phyloP scores from a whole-genome alignment of 179 eudicot species.

The Sideroxylon spinosum region DNA sequence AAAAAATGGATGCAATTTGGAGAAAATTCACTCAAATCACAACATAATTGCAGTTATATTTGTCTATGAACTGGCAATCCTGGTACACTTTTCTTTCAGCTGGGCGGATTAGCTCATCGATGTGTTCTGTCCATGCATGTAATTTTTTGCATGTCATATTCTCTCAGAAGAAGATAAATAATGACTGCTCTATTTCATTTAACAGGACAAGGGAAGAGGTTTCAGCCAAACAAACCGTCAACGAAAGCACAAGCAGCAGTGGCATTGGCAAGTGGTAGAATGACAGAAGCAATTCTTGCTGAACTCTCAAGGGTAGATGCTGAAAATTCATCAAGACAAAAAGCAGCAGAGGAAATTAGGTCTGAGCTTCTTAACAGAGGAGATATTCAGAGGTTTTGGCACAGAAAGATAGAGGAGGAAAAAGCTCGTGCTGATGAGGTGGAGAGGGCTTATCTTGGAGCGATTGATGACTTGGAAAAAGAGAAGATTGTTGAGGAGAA shows the following conservation, averaged over 20 bases:
- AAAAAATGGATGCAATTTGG: neutral
- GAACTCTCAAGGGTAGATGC: conserved; percentile 63
- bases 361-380: conserved; percentile 68
- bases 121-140: neutral
- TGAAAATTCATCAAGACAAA: conserved; percentile 45
- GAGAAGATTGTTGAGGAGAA: conserved; percentile 49
- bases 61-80: neutral
- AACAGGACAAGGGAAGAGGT: conserved; percentile 74
- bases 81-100: conserved; percentile 1
- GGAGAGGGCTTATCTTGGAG: conserved; percentile 39
- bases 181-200: neutral
- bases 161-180: neutral
- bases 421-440: conserved; percentile 37
- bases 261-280: conserved; percentile 74
- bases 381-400: conserved; percentile 61
- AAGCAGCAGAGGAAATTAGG: conserved; percentile 54
- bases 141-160: neutral
- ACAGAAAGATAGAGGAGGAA: conserved; percentile 53
- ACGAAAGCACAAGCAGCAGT: conserved; percentile 90
- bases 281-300: conserved; percentile 45
- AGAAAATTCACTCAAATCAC: neutral
- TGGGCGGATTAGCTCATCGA: conserved; percentile 1
- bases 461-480: conserved; percentile 47
- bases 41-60: neutral
- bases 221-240: conserved; percentile 81